Conservation (phyloP, 305 asterid genomes). For the Fraxinus baroniana region DNA sequence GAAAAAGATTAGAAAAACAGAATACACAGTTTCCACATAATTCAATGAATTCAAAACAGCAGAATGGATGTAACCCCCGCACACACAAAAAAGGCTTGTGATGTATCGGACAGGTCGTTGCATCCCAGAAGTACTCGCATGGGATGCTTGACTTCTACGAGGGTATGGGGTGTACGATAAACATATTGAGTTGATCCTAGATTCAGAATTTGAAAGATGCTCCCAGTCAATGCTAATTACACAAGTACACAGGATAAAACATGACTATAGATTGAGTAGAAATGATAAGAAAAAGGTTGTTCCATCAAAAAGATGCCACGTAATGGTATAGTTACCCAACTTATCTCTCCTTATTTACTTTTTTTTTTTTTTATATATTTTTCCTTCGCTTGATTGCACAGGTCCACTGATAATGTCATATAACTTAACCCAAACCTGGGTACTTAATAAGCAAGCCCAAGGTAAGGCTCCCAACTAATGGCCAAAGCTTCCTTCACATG, state of each 20-base stretch:
- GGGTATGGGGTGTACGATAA: not conserved
- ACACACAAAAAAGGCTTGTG: too few species aligned
- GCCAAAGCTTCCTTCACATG: not conserved
- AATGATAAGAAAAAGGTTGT: not conserved
- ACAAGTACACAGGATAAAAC: not conserved
- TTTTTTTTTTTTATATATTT: not conserved
- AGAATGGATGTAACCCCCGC: not conserved
- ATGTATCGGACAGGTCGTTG: not conserved
- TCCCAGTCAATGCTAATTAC: not conserved
- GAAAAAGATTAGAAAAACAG: not conserved
- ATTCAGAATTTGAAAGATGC: not conserved
- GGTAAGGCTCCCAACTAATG: not conserved
- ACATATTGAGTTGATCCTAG: not conserved
- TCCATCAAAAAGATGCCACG: not conserved
- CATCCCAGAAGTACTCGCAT: not conserved
- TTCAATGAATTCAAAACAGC: not conserved
- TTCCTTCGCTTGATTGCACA: not conserved
- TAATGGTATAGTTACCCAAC: not conserved
- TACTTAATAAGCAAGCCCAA: not conserved
- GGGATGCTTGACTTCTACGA: not conserved
- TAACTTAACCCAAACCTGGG: not conserved
- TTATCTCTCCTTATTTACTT: not conserved
- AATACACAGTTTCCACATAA: not conserved
- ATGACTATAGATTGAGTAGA: not conserved
- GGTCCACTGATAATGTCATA: not conserved